A percentile compares a stretch with the other conserved stretches of the same genome.
phyloP scores from a whole-genome alignment of 495 filamentous ascomycete genomes.

The Xylaria acuta region DNA sequence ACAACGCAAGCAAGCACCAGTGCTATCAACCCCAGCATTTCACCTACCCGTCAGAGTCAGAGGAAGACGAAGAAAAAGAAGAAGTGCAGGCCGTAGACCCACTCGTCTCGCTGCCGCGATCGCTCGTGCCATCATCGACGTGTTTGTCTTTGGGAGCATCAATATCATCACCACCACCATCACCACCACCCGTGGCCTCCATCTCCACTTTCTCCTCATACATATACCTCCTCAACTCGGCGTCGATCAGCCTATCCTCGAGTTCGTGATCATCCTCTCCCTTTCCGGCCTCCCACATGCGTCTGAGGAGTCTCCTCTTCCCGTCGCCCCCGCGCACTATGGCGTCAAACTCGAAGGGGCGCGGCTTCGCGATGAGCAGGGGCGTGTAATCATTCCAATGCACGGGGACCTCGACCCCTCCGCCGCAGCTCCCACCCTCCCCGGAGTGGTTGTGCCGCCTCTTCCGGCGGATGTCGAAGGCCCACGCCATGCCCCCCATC shows the following conservation, averaged over 20 bases:
- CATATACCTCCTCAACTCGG: neutral
- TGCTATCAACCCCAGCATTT: too few species aligned
- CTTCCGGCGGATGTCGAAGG: slow-evolving; percentile 58
- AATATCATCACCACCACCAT: neutral
- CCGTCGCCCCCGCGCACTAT: slow-evolving; percentile 42
- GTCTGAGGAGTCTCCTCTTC: slow-evolving; percentile 35
- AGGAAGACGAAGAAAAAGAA: slow-evolving; percentile 19
- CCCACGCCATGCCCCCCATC: slow-evolving; percentile 66
- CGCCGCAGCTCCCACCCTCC: slow-evolving; percentile 30
- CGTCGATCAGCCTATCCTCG: neutral
- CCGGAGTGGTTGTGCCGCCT: slow-evolving; percentile 27
- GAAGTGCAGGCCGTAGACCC: neutral
- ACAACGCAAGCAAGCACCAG: neutral
- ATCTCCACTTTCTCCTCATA: slow-evolving; percentile 23
- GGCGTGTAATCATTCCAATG: slow-evolving; percentile 59
- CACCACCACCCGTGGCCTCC: slow-evolving; percentile 3
- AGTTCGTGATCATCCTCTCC: slow-evolving; percentile 29
- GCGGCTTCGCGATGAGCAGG: slow-evolving; percentile 61
- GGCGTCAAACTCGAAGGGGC: slow-evolving; percentile 54
- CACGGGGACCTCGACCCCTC: slow-evolving; percentile 48
- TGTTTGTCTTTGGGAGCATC: neutral
- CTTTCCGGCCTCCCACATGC: slow-evolving; percentile 46
- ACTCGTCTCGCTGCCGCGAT: slow-evolving; percentile 25
- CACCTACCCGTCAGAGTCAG: slow-evolving; percentile 2
- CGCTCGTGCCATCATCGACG: neutral